Conservation (phyloP, 176 grass and related monocot genomes). For the Areca catechu region DNA sequence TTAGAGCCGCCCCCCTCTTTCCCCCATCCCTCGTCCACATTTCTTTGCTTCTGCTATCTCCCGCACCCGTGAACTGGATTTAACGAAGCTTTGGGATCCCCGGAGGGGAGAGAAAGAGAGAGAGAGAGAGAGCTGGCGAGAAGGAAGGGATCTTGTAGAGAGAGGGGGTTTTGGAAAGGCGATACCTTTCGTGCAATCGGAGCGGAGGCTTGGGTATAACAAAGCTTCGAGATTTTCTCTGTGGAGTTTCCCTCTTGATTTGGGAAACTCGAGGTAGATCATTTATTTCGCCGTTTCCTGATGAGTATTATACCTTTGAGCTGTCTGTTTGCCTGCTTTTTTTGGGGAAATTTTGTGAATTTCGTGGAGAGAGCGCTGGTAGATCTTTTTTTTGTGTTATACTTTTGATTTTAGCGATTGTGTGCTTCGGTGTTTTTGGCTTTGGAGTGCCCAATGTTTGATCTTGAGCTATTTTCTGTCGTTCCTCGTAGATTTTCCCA, state of each 20-base stretch:
- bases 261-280: neutral
- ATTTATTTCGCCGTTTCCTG: neutral
- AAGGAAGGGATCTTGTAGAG: neutral
- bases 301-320: conserved; percentile 8
- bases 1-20: no score
- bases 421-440: no score
- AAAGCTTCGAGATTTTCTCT: neutral
- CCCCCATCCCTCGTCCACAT: no score
- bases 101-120: neutral
- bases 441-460: no score
- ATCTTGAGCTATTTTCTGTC: no score
- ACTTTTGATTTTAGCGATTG: no score
- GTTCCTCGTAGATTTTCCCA: no score
- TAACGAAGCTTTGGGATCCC: no score
- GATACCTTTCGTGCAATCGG: conserved; percentile 25
- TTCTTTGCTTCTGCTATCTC: no score
- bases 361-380: no score
- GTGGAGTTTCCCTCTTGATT: conserved; percentile 1
- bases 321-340: conserved; percentile 1
- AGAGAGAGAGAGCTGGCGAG: conserved; percentile 3
- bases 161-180: neutral
- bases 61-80: no score
- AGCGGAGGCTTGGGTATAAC: neutral
- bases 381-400: no score
- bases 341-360: neutral